Evolutionary conservation across 2,329 filamentous ascomycete genomes (phyloP).

Genomic region (Fusarium domesticum): DNA sequence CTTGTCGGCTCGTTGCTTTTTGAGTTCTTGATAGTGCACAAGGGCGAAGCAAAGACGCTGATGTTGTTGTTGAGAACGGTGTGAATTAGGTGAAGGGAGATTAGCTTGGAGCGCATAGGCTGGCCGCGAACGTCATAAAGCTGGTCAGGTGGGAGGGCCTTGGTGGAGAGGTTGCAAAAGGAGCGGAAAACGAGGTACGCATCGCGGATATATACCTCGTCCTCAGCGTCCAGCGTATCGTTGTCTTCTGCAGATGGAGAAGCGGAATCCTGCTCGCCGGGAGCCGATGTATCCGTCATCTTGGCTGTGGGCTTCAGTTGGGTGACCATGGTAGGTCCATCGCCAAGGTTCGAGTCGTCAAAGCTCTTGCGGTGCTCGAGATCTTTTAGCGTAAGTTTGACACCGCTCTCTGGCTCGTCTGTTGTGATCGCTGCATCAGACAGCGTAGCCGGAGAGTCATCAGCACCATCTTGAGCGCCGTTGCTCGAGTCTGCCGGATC

Average conservation of each 20-base stretch:
- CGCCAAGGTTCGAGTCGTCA: conserved; percentile 63
- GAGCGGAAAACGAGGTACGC: conserved; percentile 96
- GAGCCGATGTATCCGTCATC: conserved; percentile 43
- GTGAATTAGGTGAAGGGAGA: conserved; percentile 93
- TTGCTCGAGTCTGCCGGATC: conserved; percentile 44
- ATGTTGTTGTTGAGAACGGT: conserved; percentile 94
- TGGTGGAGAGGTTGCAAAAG: conserved; percentile 96
- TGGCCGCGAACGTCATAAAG: conserved; percentile 90
- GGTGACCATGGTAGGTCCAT: conserved; percentile 65
- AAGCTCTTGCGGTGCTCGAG: conserved; percentile 67
- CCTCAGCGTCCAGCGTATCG: conserved; percentile 67
- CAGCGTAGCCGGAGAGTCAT: conserved; percentile 35
- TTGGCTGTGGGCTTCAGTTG: conserved; percentile 51
- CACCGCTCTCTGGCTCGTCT: conserved; percentile 37
- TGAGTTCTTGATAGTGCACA: conserved; percentile 89
- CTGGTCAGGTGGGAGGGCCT: conserved; percentile 83
- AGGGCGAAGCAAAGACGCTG: conserved; percentile 81
- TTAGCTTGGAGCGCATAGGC: conserved; percentile 93
- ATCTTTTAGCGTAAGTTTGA: conserved; percentile 64
- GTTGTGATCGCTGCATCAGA: conserved; percentile 24
- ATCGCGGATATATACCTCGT: conserved; percentile 96
- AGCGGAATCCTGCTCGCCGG: conserved; percentile 55
- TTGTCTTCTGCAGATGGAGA: conserved; percentile 52
- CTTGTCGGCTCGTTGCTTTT: conserved; percentile 83
- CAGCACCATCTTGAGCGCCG: conserved; percentile 39